Conservation (phyloP, 2,329 filamentous ascomycete genomes). For the Stemphylium vesicarium region DNA sequence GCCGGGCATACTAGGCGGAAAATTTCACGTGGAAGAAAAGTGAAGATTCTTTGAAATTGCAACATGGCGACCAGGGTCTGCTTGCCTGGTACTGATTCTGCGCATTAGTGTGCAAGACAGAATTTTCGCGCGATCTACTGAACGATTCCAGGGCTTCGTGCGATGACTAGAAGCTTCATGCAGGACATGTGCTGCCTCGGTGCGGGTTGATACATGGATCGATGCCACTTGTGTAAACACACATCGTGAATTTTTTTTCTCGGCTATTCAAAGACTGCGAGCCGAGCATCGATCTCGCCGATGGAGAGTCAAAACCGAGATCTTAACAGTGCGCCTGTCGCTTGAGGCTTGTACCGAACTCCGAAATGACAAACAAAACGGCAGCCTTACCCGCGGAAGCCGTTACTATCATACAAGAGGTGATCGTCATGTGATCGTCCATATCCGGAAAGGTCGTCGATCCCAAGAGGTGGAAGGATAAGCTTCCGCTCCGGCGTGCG, state of each 20-base stretch:
- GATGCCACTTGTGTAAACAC: too few relatives aligned
- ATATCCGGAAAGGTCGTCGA: slow-evolving; percentile 1
- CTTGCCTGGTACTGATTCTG: too few relatives aligned
- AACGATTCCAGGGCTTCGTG: slow-evolving; percentile 2
- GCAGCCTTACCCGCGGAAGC: slow-evolving; percentile 2
- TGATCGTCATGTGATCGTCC: background rate
- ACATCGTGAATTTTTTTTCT: too few relatives aligned
- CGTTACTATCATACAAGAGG: background rate
- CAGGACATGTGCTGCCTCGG: slow-evolving; percentile 8
- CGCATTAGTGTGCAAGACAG: too few relatives aligned
- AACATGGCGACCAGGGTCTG: too few relatives aligned
- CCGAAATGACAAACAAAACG: background rate
- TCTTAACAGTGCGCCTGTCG: background rate
- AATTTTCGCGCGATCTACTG: too few relatives aligned
- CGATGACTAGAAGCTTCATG: slow-evolving; percentile 6
- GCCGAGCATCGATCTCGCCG: too few relatives aligned
- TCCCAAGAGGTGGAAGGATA: background rate
- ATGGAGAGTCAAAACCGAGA: too few relatives aligned
- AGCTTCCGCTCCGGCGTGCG: slow-evolving; percentile 1
- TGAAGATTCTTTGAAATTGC: too few relatives aligned
- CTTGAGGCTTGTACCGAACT: background rate
- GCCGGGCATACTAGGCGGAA: too few relatives aligned
- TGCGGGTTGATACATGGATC: background rate
- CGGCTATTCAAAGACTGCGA: too few relatives aligned
- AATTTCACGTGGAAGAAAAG: too few relatives aligned